phyloP scores from a whole-genome alignment of 2,329 filamentous ascomycete species.

The Rachicladosporium sp. region DNA sequence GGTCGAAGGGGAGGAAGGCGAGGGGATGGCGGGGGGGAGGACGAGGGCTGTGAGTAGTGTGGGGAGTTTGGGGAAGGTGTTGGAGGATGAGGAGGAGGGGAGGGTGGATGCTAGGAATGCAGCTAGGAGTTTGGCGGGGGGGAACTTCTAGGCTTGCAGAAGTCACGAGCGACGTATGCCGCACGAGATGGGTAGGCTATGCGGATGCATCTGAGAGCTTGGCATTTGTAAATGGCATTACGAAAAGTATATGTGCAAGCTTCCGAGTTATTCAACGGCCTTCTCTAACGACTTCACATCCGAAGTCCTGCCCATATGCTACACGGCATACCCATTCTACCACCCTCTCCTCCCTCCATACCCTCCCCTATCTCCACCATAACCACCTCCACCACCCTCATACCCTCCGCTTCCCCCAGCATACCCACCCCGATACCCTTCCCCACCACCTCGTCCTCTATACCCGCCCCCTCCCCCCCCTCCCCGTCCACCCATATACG shows the following conservation, averaged over 20 bases:
- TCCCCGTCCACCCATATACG: constrained; percentile 6
- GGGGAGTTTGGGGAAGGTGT: constrained; percentile 46
- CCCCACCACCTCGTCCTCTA: constrained; percentile 10
- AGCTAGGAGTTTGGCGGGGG: constrained; percentile 82
- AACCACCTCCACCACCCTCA: too few species aligned
- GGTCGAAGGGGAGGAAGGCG: constrained; percentile 38
- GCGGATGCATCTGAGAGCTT: too few species aligned
- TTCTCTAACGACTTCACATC: too few species aligned
- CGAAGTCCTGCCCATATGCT: too few species aligned
- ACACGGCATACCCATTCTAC: too few species aligned
- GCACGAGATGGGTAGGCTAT: too few species aligned
- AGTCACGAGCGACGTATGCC: neutral
- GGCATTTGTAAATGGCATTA: too few species aligned
- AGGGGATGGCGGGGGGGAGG: constrained; percentile 37
- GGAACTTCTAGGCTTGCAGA: constrained; percentile 59
- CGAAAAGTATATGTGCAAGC: too few species aligned
- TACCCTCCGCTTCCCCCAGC: too few species aligned
- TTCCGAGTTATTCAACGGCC: too few species aligned
- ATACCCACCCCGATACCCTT: constrained; percentile 1
- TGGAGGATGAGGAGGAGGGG: constrained; percentile 73
- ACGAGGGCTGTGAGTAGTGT: constrained; percentile 37
- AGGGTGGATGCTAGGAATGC: constrained; percentile 91
- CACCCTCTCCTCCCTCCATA: too few species aligned
- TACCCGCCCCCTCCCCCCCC: constrained; percentile 8
- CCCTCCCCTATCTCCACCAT: too few species aligned